phyloP scores from a whole-genome alignment of 306 rosid genomes.

The Benincasa hispida region DNA sequence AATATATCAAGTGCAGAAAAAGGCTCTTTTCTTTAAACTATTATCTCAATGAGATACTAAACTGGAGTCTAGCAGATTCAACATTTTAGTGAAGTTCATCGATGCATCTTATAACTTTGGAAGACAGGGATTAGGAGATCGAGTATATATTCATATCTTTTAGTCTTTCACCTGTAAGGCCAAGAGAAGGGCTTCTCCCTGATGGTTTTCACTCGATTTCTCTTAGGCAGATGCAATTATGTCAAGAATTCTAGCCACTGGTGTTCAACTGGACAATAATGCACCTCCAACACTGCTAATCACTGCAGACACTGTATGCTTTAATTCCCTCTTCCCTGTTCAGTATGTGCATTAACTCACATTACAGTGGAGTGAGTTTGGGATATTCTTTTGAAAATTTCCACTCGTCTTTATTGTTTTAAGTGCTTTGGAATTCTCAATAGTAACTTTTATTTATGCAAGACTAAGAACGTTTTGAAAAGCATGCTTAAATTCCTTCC shows the following conservation, averaged over 20 bases:
- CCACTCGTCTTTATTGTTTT: background rate
- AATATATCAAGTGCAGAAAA: background rate
- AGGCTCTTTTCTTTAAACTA: background rate
- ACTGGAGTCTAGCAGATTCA: background rate
- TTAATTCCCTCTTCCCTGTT: conserved; percentile 5
- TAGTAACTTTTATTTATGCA: background rate
- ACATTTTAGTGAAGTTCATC: background rate
- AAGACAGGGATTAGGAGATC: background rate
- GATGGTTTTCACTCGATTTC: conserved; percentile 11
- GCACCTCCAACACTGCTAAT: conserved; percentile 42
- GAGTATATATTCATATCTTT: background rate
- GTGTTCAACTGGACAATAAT: conserved; percentile 30
- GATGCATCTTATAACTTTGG: background rate
- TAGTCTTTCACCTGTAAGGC: background rate
- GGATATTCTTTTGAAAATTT: background rate
- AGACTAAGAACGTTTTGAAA: background rate
- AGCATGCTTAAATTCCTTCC: background rate
- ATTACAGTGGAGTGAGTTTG: background rate
- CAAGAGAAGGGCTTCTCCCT: background rate
- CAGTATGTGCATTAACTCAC: background rate
- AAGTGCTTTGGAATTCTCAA: background rate
- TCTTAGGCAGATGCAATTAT: conserved; percentile 84
- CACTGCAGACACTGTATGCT: conserved; percentile 82
- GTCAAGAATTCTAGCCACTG: conserved; percentile 30
- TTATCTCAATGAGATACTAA: background rate